Evolutionary conservation across 441 rosid species (phyloP).

Genomic region (Lagerstroemia fauriei): DNA sequence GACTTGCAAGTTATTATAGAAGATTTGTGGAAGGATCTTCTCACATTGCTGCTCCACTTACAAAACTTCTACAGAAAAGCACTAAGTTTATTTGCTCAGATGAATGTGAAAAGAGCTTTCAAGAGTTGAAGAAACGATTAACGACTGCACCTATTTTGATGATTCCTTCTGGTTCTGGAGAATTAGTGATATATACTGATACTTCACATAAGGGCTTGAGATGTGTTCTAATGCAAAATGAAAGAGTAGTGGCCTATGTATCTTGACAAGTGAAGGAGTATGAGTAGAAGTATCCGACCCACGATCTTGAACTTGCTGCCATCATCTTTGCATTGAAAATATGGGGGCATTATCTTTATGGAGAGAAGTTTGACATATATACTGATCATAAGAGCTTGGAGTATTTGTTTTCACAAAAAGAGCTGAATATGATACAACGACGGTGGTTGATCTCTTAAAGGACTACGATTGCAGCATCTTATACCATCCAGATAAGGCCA

Average conservation of each 20-base stretch:
- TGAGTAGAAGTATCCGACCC: background rate
- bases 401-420: background rate
- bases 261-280: background rate
- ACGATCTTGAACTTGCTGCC: background rate
- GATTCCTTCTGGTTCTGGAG: background rate
- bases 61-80: background rate
- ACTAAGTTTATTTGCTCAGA: background rate
- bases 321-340: background rate
- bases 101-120: background rate
- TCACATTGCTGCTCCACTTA: background rate
- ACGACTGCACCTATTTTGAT: background rate
- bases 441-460: background rate
- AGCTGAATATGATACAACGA: background rate
- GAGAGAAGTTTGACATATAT: background rate
- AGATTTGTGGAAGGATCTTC: background rate
- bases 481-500: background rate
- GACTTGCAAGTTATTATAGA: background rate
- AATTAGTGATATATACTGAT: background rate
- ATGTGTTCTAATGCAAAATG: background rate
- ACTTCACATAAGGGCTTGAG: background rate
- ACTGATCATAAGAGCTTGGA: background rate
- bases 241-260: background rate
- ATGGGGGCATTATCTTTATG: background rate
- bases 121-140: background rate
- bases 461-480: background rate